These are phyloP conservation scores for Podila minutissima DNA, from an alignment of 192 early-diverging fungal genomes.

Conservation along the genomic window DNA sequence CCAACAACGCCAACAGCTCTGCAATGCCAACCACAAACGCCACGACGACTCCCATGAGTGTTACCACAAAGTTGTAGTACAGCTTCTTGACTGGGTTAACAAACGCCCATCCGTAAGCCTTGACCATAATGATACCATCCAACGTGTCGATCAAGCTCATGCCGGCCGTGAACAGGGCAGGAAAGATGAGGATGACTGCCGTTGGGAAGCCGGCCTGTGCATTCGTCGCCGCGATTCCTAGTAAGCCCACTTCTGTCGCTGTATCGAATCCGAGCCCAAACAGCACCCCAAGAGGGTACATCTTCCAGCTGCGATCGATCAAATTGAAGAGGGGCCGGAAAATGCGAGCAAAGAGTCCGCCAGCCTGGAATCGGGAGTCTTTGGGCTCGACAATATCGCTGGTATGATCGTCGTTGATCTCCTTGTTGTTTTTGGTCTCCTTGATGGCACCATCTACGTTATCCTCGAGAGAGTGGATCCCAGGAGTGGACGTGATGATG, in stretches of 20 bases:
- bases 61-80: constrained; percentile 74
- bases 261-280: constrained; percentile 84
- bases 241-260: constrained; percentile 69
- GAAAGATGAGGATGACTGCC: constrained; percentile 66
- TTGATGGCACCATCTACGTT: background rate
- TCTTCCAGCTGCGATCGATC: constrained; percentile 70
- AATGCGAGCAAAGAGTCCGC: constrained; percentile 56
- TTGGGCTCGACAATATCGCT: background rate
- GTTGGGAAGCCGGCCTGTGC: constrained; percentile 56
- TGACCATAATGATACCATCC: constrained; percentile 74
- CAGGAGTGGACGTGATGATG: background rate
- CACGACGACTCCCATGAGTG: constrained; percentile 66
- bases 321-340: constrained; percentile 60
- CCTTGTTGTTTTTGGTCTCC: background rate
- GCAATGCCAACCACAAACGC: constrained; percentile 67
- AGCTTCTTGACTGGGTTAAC: constrained; percentile 70
- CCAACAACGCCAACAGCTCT: constrained; percentile 63
- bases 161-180: constrained; percentile 71
- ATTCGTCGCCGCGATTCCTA: constrained; percentile 67
- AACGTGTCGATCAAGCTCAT: constrained; percentile 76
- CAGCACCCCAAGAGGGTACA: constrained; percentile 69
- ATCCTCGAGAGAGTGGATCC: background rate
- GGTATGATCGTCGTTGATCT: background rate
- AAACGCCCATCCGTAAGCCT: constrained; percentile 71
- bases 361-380: constrained; percentile 1